Percentiles rank a stretch among this genome's conserved stretches.
These are phyloP conservation scores for Colletotrichum truncatum DNA, from an alignment of 2,329 filamentous ascomycete species.

Conservation along the genomic window DNA sequence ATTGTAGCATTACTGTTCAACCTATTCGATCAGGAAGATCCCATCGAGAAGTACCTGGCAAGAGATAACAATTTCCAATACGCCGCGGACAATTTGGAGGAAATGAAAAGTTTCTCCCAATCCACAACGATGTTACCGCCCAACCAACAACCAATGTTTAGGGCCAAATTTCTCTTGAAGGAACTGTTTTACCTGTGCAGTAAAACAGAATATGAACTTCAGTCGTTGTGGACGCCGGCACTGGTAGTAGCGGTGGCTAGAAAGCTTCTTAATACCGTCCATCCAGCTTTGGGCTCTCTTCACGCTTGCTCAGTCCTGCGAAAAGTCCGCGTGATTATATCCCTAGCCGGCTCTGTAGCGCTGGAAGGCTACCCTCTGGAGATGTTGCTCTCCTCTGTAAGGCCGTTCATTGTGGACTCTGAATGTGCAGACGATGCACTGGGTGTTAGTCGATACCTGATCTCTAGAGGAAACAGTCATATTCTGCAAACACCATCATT, in stretches of 20 bases:
- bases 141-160: conserved; percentile 89
- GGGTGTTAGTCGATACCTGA: conserved; percentile 85
- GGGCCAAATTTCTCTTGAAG: conserved; percentile 77
- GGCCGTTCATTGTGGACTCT: conserved; percentile 80
- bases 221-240: conserved; percentile 78
- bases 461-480: conserved; percentile 73
- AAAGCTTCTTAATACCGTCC: conserved; percentile 81
- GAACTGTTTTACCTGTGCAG: conserved; percentile 83
- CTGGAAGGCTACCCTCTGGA: conserved; percentile 84
- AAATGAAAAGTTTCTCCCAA: conserved; percentile 75
- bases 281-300: conserved; percentile 84
- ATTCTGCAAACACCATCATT: conserved; percentile 76
- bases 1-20: conserved; percentile 82
- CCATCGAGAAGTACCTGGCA: conserved; percentile 73
- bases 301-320: conserved; percentile 88
- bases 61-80: conserved; percentile 66
- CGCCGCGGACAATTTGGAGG: conserved; percentile 70
- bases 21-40: conserved; percentile 80
- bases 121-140: conserved; percentile 74
- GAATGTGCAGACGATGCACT: conserved; percentile 93
- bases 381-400: conserved; percentile 85
- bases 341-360: conserved; percentile 78
- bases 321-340: conserved; percentile 84
- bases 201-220: conserved; percentile 71
- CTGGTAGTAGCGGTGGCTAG: conserved; percentile 79